phyloP scores from a whole-genome alignment of 2,329 filamentous ascomycete species.

The Metarhizium sp. region DNA sequence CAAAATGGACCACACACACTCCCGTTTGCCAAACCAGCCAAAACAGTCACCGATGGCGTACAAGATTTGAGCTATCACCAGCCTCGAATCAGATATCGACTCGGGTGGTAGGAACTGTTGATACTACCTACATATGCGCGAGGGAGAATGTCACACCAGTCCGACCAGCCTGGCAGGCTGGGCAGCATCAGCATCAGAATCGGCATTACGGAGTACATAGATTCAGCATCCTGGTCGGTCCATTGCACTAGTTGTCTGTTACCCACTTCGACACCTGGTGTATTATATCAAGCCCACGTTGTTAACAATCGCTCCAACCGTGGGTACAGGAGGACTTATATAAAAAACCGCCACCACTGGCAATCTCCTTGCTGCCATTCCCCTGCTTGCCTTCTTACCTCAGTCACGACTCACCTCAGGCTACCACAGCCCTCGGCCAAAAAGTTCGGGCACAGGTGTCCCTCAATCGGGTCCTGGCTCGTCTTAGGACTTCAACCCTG shows the following conservation, averaged over 20 bases:
- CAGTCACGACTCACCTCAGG: too few species aligned
- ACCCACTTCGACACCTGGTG: background rate
- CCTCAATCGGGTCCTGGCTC: too few species aligned
- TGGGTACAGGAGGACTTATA: background rate
- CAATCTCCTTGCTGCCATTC: background rate
- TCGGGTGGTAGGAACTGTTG: background rate
- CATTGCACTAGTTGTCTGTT: background rate
- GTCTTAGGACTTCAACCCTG: too few species aligned
- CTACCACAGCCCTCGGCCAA: too few species aligned
- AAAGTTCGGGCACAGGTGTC: too few species aligned
- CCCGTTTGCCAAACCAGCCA: background rate
- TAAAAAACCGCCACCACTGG: background rate
- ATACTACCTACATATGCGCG: background rate
- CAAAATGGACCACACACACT: background rate
- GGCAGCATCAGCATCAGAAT: background rate
- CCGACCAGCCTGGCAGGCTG: background rate
- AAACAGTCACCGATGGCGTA: background rate
- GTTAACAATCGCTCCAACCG: background rate
- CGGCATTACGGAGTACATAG: background rate
- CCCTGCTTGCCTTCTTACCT: background rate
- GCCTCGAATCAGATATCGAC: background rate
- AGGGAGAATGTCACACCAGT: background rate
- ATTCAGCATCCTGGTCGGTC: background rate
- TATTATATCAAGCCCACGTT: background rate
- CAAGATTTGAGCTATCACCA: background rate